Evolutionary conservation across 805 yeast genomes (phyloP), one percentile per base, ranked within the genome.

Genomic region (Candida broadrunensis): DNA sequence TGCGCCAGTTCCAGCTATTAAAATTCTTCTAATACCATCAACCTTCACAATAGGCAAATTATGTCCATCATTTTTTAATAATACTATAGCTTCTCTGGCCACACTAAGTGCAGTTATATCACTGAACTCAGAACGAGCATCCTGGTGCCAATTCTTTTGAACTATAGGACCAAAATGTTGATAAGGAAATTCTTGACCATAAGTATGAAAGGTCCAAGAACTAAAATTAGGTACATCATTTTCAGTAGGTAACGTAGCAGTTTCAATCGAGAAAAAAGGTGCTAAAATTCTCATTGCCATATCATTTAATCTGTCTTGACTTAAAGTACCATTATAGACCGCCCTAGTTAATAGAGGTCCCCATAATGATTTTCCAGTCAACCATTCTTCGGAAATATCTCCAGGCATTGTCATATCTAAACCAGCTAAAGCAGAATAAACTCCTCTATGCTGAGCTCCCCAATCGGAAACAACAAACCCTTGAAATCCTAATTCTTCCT

Each of bases 371-470:
- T 72, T 71, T 1, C 80, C 81, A 23, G 73, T 61, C 33, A 69
- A 62, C 80, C 79, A 74, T 35, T 67, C 76, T 42, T 77, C 78
- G 46, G 72, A 74, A 1, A 68, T 58, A 41, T 75, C 79, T 2
- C 81, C 80, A 1, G 85, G 85, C 85, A 81, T 79, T 11, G 76
- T 65, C 83, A 81, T 78, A 56, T 81, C 86, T 26, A 78, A 58
- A 2, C 87, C 87, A 2, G 83, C 70, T 18, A 77, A 57, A 1
- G 77, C 80, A 1, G 81, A 70, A 37, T 70, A 66, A 4, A 79
- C 78, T 5, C 85, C 85, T 7, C 74, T 54, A 47, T 75, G 81
- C 44, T 75, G 81, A 4, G 82, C 85, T n/a, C 77, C 79, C 83
- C 85, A 79, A 52, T 80, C 85, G 20, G 81, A 70, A 42, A 79